A percentile compares a stretch with the other conserved stretches of the same genome.
Evolutionary conservation across 257 asterid genomes (phyloP).

Genomic region (Plantago major): DNA sequence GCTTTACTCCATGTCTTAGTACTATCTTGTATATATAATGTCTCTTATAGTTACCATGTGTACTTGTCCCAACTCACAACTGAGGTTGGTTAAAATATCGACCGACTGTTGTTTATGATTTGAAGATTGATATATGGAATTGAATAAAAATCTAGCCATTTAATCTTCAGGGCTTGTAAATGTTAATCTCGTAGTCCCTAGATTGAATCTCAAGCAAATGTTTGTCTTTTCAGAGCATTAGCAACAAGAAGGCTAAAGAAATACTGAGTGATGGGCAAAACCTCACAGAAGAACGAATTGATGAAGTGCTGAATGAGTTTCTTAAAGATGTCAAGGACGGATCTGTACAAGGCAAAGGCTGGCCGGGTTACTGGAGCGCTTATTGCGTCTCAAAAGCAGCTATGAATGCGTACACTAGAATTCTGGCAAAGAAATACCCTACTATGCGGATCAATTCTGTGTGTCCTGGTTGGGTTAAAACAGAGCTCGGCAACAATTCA

Average conservation of each 20-base stretch:
- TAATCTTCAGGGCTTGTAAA: not conserved
- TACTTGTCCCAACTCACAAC: no score
- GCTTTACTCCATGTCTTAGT: not conserved
- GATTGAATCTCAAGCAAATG: not conserved
- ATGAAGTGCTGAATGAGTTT: constrained; percentile 39
- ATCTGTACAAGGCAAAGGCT: constrained; percentile 36
- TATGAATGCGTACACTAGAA: constrained; percentile 50
- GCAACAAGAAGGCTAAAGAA: constrained; percentile 38
- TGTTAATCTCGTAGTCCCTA: not conserved
- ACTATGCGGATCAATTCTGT: constrained; percentile 35
- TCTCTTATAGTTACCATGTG: no score
- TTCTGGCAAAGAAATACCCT: constrained; percentile 41
- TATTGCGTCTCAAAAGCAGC: constrained; percentile 47
- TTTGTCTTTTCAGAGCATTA: constrained; percentile 26
- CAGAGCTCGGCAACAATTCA: constrained; percentile 36
- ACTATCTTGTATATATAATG: no score
- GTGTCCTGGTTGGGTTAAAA: constrained; percentile 54
- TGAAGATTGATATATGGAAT: no score
- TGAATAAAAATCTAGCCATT: no score
- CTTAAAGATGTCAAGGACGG: constrained; percentile 46
- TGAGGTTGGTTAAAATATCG: no score
- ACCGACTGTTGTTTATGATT: no score
- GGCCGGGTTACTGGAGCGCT: constrained; percentile 40
- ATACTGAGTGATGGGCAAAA: constrained; percentile 28
- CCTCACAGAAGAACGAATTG: constrained; percentile 48